A percentile compares a stretch with the other conserved stretches of the same genome.
Conservation (phyloP, 1,139 yeast species). For the Suhomyces ambrosiae region DNA sequence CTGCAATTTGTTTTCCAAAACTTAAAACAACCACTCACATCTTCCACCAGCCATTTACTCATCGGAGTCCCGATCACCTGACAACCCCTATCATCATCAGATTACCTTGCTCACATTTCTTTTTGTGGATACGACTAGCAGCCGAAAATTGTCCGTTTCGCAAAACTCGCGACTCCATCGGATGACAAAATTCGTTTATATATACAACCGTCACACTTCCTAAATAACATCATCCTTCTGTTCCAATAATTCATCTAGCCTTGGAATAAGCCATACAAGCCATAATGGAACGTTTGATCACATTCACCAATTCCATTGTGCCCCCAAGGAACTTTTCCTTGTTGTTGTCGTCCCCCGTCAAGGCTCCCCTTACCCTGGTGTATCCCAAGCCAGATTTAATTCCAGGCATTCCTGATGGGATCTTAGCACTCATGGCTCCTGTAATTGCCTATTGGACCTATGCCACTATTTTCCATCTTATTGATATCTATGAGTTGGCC, state of each 20-base stretch:
- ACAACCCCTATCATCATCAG: too few relatives aligned
- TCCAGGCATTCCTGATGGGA: slow-evolving; percentile 68
- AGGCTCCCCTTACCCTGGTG: slow-evolving; percentile 11
- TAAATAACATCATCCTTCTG: not conserved
- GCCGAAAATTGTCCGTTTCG: not conserved
- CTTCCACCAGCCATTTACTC: too few relatives aligned
- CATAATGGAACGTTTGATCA: slow-evolving; percentile 7
- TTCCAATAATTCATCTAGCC: too few relatives aligned
- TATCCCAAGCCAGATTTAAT: slow-evolving; percentile 44
- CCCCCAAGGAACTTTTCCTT: slow-evolving; percentile 23
- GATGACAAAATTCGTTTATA: slow-evolving; percentile 6
- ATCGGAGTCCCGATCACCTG: too few relatives aligned
- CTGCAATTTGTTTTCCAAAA: too few relatives aligned
- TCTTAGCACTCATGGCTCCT: slow-evolving; percentile 73
- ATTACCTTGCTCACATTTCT: slow-evolving; percentile 4
- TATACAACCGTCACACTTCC: not conserved
- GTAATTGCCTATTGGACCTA: slow-evolving; percentile 81
- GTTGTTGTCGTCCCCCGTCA: slow-evolving; percentile 20
- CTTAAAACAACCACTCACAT: too few relatives aligned
- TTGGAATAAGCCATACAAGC: not conserved
- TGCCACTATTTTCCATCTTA: slow-evolving; percentile 69
- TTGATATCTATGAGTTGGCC: slow-evolving; percentile 74
- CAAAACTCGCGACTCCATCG: slow-evolving; percentile 6
- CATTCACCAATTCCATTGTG: slow-evolving; percentile 6
- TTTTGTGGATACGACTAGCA: not conserved